A percentile compares a stretch with the other conserved stretches of the same genome.
These are phyloP conservation scores for Claviceps sorghi DNA, from an alignment of 2,329 filamentous ascomycete genomes.

Conservation along the genomic window DNA sequence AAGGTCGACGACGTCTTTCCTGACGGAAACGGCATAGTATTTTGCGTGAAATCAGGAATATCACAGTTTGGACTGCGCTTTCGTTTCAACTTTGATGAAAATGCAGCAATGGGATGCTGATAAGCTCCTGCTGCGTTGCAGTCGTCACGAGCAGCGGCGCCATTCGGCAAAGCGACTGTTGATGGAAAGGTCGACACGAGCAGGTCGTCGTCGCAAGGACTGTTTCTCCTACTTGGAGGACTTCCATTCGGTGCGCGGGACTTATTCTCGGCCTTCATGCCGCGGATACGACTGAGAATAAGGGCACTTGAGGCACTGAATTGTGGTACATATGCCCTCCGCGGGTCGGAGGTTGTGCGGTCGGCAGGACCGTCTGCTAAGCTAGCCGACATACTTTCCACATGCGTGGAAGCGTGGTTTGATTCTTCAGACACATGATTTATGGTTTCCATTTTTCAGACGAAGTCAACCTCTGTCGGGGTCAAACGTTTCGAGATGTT, in stretches of 20 bases:
- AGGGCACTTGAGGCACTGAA: conserved; percentile 2
- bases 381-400: neutral
- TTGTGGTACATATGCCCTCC: conserved; percentile 4
- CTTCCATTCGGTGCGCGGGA: neutral
- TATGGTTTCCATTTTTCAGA: neutral
- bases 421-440: neutral
- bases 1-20: neutral
- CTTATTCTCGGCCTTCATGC: neutral
- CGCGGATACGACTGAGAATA: conserved; percentile 4
- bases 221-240: neutral
- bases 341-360: neutral
- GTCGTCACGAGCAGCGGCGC: no score
- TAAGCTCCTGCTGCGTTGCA: neutral
- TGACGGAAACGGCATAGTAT: conserved; percentile 17
- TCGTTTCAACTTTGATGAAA: conserved; percentile 12
- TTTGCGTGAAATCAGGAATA: conserved; percentile 18
- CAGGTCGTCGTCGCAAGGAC: neutral
- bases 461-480: neutral
- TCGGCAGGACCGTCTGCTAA: neutral
- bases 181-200: neutral
- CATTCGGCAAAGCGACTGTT: neutral
- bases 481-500: neutral
- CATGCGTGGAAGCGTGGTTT: neutral
- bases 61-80: conserved; percentile 13
- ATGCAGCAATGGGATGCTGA: neutral